Percentiles rank a stretch among this genome's conserved stretches.
Conservation (phyloP, 805 yeast species). For the Cyberlindnera samutprakarnensis region DNA sequence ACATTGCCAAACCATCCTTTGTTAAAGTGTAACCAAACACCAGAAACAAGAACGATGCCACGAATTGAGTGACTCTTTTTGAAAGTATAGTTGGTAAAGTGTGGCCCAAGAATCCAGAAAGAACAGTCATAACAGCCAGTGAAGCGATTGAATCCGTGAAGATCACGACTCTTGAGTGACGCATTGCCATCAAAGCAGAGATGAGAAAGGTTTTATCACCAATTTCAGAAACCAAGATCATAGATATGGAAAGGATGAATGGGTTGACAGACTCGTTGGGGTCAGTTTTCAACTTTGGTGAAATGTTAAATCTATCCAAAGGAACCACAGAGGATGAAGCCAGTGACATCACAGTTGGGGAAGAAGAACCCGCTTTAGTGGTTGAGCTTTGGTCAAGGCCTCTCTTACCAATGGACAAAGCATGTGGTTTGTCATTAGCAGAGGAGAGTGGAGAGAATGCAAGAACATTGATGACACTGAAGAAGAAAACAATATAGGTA, state of each 20-base stretch:
- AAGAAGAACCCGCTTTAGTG: too few relatives aligned
- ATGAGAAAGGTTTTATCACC: constrained; percentile 97
- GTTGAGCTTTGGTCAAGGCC: too few relatives aligned
- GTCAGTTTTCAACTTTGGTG: too few relatives aligned
- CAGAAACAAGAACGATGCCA: constrained; percentile 75
- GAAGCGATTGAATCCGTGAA: constrained; percentile 84
- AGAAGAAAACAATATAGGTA: too few relatives aligned
- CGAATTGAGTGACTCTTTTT: constrained; percentile 66
- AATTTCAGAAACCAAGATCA: constrained; percentile 93
- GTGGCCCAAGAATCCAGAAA: constrained; percentile 89
- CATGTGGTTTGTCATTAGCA: too few relatives aligned
- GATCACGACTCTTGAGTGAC: constrained; percentile 75
- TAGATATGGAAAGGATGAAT: constrained; percentile 72
- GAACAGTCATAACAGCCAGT: constrained; percentile 80
- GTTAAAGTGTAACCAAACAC: constrained; percentile 75
- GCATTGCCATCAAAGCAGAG: constrained; percentile 98
- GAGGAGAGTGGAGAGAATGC: too few relatives aligned
- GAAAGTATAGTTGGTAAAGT: constrained; percentile 81
- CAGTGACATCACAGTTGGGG: too few relatives aligned
- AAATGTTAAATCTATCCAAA: too few relatives aligned
- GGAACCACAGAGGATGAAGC: too few relatives aligned
- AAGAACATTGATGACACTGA: too few relatives aligned
- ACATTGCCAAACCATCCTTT: constrained; percentile 77
- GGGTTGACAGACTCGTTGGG: too few relatives aligned
- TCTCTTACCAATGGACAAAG: too few relatives aligned